Percentiles rank a stretch among this genome's conserved stretches.
These are phyloP conservation scores for Populus pruinosa DNA, from an alignment of 345 rosid genomes.

Conservation along the genomic window DNA sequence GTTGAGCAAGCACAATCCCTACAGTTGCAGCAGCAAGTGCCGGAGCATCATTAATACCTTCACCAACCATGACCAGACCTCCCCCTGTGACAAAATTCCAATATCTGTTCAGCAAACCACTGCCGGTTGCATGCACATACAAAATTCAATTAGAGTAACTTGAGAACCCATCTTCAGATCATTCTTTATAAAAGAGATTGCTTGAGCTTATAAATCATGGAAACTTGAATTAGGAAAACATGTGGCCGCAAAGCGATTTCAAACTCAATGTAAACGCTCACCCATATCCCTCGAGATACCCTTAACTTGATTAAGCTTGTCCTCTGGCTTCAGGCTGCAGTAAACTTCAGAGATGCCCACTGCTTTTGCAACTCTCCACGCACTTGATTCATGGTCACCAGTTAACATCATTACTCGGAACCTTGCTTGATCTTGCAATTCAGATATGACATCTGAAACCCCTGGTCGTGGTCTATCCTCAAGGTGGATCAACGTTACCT, in stretches of 20 bases:
- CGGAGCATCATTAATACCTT: conserved; percentile 97
- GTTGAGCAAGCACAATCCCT: conserved; percentile 93
- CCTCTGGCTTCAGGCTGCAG: conserved; percentile 88
- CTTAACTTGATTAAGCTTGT: conserved; percentile 78
- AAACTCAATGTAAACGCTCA: conserved; percentile 28
- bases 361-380: conserved; percentile 87
- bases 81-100: conserved; percentile 56
- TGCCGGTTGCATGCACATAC: not conserved
- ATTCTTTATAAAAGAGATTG: not conserved
- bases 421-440: conserved; percentile 55
- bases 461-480: conserved; percentile 94
- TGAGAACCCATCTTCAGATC: not conserved
- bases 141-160: not conserved
- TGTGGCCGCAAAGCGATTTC: not conserved
- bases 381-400: conserved; percentile 93
- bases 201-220: not conserved
- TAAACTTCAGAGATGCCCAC: conserved; percentile 80
- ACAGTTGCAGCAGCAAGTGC: conserved; percentile 97
- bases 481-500: conserved; percentile 93
- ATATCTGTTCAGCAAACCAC: conserved; percentile 8
- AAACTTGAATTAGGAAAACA: not conserved
- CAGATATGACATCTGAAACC: conserved; percentile 65
- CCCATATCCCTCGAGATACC: conserved; percentile 73
- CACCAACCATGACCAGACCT: conserved; percentile 93
- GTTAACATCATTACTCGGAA: conserved; percentile 86